Evolutionary conservation across 495 filamentous ascomycete genomes (phyloP).

Genomic region (Penicillium manginii): DNA sequence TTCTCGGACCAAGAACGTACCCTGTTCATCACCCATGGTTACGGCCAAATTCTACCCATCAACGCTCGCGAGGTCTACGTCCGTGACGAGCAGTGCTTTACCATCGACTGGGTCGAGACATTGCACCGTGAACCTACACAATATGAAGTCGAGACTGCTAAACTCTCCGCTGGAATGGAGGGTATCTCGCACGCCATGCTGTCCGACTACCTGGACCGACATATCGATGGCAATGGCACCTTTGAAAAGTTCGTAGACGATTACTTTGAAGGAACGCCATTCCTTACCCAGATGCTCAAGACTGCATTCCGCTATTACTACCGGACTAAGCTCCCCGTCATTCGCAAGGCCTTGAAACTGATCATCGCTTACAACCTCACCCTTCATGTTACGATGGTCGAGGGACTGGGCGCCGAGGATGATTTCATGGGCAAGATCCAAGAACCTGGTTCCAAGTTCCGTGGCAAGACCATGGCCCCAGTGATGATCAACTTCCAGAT

Average conservation of each 20-base stretch:
- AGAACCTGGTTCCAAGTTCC: conserved; percentile 75
- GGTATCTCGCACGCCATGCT: conserved; percentile 76
- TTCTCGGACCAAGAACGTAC: conserved; percentile 79
- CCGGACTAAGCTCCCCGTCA: conserved; percentile 79
- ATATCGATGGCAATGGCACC: conserved; percentile 75
- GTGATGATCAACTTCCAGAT: conserved; percentile 99
- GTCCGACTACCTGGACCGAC: conserved; percentile 87
- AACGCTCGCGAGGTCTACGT: conserved; percentile 89
- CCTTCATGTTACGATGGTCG: conserved; percentile 86
- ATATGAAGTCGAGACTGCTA: conserved; percentile 83
- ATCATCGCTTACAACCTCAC: conserved; percentile 93
- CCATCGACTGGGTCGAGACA: conserved; percentile 86
- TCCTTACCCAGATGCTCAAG: conserved; percentile 91
- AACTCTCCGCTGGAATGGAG: conserved; percentile 80
- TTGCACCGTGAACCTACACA: conserved; percentile 70
- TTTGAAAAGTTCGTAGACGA: conserved; percentile 92
- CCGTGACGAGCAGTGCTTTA: conserved; percentile 88
- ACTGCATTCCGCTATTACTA: conserved; percentile 88
- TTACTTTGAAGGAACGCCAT: conserved; percentile 90
- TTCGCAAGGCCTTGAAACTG: conserved; percentile 89
- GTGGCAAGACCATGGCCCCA: conserved; percentile 84
- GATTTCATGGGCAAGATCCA: conserved; percentile 77
- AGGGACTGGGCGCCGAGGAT: conserved; percentile 82
- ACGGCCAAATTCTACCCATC: conserved; percentile 85
- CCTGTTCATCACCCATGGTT: conserved; percentile 86